Conservation (phyloP, 768 basidiomycete genomes). For the Boletellus ananas region DNA sequence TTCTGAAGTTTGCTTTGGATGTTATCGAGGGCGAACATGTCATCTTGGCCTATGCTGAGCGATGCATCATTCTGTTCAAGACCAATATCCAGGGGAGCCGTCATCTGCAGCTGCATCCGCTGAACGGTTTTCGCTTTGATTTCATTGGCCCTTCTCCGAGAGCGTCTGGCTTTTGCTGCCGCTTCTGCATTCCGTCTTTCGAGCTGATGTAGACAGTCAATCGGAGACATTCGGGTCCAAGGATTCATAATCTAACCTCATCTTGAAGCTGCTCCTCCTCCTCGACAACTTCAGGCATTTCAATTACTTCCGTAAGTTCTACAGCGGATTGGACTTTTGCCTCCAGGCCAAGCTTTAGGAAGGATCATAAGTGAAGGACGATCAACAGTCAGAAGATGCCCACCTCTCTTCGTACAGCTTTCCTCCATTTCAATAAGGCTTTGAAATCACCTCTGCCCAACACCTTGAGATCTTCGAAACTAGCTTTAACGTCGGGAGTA, state of each 20-base stretch:
- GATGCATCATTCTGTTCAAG: constrained; percentile 76
- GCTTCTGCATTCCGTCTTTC: constrained; percentile 79
- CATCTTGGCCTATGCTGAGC: constrained; percentile 71
- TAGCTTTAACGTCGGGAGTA: constrained; percentile 73
- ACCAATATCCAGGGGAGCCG: constrained; percentile 94
- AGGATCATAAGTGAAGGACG: constrained; percentile 3
- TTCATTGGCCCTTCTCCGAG: constrained; percentile 84
- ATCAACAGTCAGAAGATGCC: background rate
- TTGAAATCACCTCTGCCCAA: constrained; percentile 99
- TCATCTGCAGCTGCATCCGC: constrained; percentile 96
- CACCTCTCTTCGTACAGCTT: constrained; percentile 85
- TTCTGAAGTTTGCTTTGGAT: constrained; percentile 47
- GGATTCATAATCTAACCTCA: constrained; percentile 61
- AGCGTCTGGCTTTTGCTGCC: constrained; percentile 68
- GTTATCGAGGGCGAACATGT: constrained; percentile 80
- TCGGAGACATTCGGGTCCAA: background rate
- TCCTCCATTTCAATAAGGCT: constrained; percentile 84
- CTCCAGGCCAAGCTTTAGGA: constrained; percentile 73
- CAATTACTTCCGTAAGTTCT: constrained; percentile 70
- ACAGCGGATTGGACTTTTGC: constrained; percentile 68
- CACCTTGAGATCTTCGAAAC: constrained; percentile 91
- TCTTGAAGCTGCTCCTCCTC: constrained; percentile 88
- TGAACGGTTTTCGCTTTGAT: constrained; percentile 82
- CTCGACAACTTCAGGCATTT: constrained; percentile 65
- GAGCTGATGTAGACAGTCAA: constrained; percentile 47